Evolutionary conservation across 2,329 filamentous ascomycete genomes (phyloP), one percentile per base, ranked within the genome.

Genomic region (Ceratocystis destructans): DNA sequence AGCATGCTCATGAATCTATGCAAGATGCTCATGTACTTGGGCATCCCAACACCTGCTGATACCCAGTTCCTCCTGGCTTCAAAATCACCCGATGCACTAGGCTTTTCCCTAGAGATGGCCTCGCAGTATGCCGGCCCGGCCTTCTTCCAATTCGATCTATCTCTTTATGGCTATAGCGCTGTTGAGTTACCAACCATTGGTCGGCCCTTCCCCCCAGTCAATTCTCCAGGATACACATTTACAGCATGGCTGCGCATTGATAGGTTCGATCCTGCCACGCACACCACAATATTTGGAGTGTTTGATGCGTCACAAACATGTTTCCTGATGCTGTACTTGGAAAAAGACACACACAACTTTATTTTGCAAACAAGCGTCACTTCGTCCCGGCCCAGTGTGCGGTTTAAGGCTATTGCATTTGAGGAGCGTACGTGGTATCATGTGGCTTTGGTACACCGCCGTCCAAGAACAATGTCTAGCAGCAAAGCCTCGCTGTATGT

Each of bases 281-380:
- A 99, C 74, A 99, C 94, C 0, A 99, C 94, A 0, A 82, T 99
- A 15, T 99, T 99, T 74, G 94, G 94, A 31, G 90, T 94, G 7
- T 97, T 95, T 75, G 94, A 99, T 76, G 81, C 87, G 2, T 90
- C 85, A 4, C 93, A 97, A 74, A 90, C 89, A 4, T 99, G 94
- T 75, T 99, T 99, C 72, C 78, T 99, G 45, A 84, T 99, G 71
- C 87, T 91, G 68, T 99, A 99, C 73, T 80, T 99, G 48, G 95
- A 99, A 74, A 91, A 88, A 73, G 92, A 96, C 74, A 96, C 90
- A 1, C 89, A 84, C 68, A 94, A 96, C 75, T 88, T 99, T 70
- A 99, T 99, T 70, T 79, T 99, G 5, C 94, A 99, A 76, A 97
- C 95, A 6, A 96, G 94, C 20, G 88, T 97, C 68, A 89, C 86